phyloP scores from a whole-genome alignment of 2,329 filamentous ascomycete genomes.

The Penicillium sclerotigenum region DNA sequence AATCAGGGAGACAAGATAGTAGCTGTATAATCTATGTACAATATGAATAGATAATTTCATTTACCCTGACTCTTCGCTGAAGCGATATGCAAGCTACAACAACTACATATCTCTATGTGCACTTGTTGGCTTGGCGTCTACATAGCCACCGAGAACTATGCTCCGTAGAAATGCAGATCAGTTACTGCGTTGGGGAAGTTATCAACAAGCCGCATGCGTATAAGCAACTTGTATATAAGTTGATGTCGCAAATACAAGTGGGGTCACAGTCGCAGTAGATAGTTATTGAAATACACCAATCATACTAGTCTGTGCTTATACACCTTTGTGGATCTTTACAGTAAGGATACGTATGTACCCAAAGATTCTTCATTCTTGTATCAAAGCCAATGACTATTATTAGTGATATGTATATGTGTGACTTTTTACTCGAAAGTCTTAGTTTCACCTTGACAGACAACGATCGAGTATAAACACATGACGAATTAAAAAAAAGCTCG shows the following conservation, averaged over 20 bases:
- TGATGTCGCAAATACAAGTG: background rate
- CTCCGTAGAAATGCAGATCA: no score
- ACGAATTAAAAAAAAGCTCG: background rate
- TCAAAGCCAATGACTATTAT: background rate
- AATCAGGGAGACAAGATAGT: background rate
- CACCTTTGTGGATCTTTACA: background rate
- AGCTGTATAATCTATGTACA: background rate
- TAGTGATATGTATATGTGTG: background rate
- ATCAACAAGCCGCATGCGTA: background rate
- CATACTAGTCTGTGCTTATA: background rate
- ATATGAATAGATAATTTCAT: background rate
- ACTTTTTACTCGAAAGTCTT: background rate
- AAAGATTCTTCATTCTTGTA: background rate
- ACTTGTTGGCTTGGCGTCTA: no score
- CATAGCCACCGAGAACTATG: no score
- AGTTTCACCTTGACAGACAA: background rate
- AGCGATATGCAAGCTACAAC: background rate
- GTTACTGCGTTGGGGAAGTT: no score
- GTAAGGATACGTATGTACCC: no score
- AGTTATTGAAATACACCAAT: background rate
- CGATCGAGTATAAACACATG: background rate
- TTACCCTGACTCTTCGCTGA: background rate
- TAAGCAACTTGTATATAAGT: background rate
- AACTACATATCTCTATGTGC: background rate
- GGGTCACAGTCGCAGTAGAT: background rate